phyloP scores from a whole-genome alignment of 345 rosid genomes.

The Lagerstroemia speciosa region DNA sequence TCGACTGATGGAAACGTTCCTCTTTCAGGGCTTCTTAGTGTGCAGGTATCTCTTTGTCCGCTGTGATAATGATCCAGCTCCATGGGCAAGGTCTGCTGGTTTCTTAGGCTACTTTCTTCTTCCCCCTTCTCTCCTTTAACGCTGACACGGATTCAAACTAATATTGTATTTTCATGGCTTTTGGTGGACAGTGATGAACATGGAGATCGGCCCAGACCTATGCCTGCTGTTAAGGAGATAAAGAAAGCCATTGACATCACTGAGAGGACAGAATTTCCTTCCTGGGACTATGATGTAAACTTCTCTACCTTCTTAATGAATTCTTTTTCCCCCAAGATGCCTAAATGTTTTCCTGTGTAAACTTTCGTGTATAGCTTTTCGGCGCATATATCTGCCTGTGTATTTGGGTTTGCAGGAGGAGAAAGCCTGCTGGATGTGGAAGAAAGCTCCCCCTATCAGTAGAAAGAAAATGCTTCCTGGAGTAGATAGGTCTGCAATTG shows the following conservation, averaged over 20 bases:
- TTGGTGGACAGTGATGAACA: slow-evolving; percentile 37
- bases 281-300: slow-evolving; percentile 73
- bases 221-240: slow-evolving; percentile 48
- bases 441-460: slow-evolving; percentile 49
- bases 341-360: not conserved
- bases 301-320: no score
- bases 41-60: slow-evolving; percentile 77
- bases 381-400: not conserved
- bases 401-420: slow-evolving; percentile 25
- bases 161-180: not conserved
- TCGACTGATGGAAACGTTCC: slow-evolving; percentile 3
- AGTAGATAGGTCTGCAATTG: slow-evolving; percentile 23
- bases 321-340: no score
- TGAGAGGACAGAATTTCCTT: slow-evolving; percentile 45
- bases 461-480: slow-evolving; percentile 16
- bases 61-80: slow-evolving; percentile 68
- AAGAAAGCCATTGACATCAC: slow-evolving; percentile 35
- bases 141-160: not conserved
- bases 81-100: slow-evolving; percentile 66
- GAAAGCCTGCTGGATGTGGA: slow-evolving; percentile 54
- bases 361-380: not conserved
- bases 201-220: slow-evolving; percentile 64
- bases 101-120: not conserved
- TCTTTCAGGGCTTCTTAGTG: slow-evolving; percentile 46
- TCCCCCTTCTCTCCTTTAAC: not conserved